phyloP scores from a whole-genome alignment of 495 filamentous ascomycete species.

The Tuber brumale region DNA sequence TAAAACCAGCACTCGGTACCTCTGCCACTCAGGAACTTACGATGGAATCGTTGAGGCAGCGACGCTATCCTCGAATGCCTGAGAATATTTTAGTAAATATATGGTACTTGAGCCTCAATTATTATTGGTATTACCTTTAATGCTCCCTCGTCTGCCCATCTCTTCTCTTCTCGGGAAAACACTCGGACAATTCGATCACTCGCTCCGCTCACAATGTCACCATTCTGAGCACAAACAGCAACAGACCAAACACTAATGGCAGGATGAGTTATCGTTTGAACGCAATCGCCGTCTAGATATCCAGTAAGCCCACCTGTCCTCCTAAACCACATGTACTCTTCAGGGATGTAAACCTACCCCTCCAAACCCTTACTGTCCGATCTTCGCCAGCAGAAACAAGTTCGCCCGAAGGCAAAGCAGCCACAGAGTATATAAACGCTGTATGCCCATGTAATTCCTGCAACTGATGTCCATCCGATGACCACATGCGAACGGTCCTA shows the following conservation, averaged over 20 bases:
- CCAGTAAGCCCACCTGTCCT: slow-evolving; percentile 5
- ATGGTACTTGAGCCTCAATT: not conserved
- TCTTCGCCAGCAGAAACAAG: slow-evolving; percentile 90
- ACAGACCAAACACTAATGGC: slow-evolving; percentile 96
- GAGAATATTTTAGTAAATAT: not conserved
- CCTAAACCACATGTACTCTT: not conserved
- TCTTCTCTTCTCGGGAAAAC: slow-evolving; percentile 68
- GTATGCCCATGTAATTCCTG: slow-evolving; percentile 79
- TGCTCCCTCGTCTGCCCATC: slow-evolving; percentile 56
- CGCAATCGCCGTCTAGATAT: slow-evolving; percentile 52
- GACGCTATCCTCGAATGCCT: slow-evolving; percentile 73
- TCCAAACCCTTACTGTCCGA: slow-evolving; percentile 84
- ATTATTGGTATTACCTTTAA: slow-evolving; percentile 41
- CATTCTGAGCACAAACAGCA: slow-evolving; percentile 67
- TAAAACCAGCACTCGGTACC: slow-evolving; percentile 8
- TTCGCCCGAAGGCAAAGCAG: slow-evolving; percentile 70
- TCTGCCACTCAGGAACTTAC: slow-evolving; percentile 44
- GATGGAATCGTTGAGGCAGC: slow-evolving; percentile 77
- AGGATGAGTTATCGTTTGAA: slow-evolving; percentile 95
- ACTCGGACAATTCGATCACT: slow-evolving; percentile 83
- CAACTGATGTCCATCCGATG: slow-evolving; percentile 62
- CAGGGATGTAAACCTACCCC: slow-evolving; percentile 45
- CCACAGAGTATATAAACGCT: slow-evolving; percentile 88
- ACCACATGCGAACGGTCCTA: slow-evolving; percentile 67
- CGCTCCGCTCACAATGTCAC: slow-evolving; percentile 86